phyloP scores from a whole-genome alignment of 345 rosid species.

The Microcos paniculata region DNA sequence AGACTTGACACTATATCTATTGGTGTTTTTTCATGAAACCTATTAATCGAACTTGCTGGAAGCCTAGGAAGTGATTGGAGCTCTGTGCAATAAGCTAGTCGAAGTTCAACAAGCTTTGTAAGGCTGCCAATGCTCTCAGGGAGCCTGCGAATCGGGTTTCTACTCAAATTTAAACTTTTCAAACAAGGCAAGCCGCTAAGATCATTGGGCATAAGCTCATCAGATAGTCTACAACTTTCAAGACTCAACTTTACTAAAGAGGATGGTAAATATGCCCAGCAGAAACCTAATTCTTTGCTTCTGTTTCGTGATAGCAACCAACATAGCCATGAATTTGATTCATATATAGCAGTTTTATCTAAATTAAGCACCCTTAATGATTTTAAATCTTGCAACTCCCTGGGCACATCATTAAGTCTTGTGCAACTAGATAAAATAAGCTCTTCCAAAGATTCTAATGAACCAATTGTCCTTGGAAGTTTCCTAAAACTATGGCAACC shows the following conservation, averaged over 20 bases:
- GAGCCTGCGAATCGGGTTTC: not conserved
- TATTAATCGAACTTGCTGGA: no score
- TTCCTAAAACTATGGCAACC: slow-evolving; percentile 20
- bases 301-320: no score
- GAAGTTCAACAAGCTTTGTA: slow-evolving; percentile 8
- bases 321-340: not conserved
- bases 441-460: slow-evolving; percentile 20
- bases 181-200: not conserved
- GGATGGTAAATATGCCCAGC: no score
- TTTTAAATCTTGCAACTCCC: not conserved
- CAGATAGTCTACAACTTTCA: no score
- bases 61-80: no score
- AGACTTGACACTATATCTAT: no score
- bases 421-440: slow-evolving; percentile 27
- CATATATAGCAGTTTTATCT: slow-evolving; percentile 14
- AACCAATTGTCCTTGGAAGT: slow-evolving; percentile 11
- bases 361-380: not conserved
- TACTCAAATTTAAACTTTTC: not conserved
- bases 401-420: slow-evolving; percentile 10
- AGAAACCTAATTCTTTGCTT: no score
- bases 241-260: not conserved
- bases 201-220: slow-evolving; percentile 1
- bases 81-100: not conserved
- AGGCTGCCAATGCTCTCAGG: slow-evolving; percentile 13
- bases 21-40: no score